These are phyloP conservation scores for Sclerotinia spermophila DNA, from an alignment of 2,329 filamentous ascomycete genomes.

Conservation along the genomic window DNA sequence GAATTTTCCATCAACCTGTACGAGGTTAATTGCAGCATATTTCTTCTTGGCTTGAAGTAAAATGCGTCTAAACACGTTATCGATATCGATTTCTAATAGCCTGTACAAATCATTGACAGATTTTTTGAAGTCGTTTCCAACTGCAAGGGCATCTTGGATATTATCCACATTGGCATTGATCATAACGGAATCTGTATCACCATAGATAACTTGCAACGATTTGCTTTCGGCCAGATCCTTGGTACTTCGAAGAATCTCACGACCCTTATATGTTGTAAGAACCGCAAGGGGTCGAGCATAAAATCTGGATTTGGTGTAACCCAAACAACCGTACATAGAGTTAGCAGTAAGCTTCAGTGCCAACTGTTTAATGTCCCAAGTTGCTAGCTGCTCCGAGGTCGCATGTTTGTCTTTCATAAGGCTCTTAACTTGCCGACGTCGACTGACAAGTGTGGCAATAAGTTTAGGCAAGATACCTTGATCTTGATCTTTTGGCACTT, in stretches of 20 bases:
- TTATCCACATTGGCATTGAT: conserved; percentile 98
- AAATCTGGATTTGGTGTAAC: conserved; percentile 95
- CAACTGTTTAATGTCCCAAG: conserved; percentile 97
- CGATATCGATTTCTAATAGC: conserved; percentile 94
- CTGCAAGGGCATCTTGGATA: conserved; percentile 82
- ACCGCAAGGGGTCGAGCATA: conserved; percentile 93
- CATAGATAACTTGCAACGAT: conserved; percentile 92
- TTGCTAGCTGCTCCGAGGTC: conserved; percentile 79
- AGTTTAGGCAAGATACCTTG: conserved; percentile 85
- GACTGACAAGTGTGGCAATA: conserved; percentile 85
- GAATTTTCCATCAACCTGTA: conserved; percentile 84
- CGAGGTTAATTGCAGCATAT: conserved; percentile 93
- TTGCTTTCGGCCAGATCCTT: conserved; percentile 93
- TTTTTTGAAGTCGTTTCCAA: conserved; percentile 92
- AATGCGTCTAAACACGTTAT: conserved; percentile 92
- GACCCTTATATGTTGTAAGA: conserved; percentile 93
- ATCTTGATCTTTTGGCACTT: conserved; percentile 73
- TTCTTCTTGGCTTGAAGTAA: conserved; percentile 98
- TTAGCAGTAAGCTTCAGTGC: conserved; percentile 97
- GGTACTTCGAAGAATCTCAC: conserved; percentile 93
- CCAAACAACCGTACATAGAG: conserved; percentile 98
- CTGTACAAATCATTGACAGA: conserved; percentile 92
- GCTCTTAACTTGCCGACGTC: conserved; percentile 87
- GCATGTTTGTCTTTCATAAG: conserved; percentile 94
- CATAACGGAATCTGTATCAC: conserved; percentile 99